Base-by-base conservation (phyloP, 2,329 filamentous ascomycete species). In the Penicillium sp. region DNA sequence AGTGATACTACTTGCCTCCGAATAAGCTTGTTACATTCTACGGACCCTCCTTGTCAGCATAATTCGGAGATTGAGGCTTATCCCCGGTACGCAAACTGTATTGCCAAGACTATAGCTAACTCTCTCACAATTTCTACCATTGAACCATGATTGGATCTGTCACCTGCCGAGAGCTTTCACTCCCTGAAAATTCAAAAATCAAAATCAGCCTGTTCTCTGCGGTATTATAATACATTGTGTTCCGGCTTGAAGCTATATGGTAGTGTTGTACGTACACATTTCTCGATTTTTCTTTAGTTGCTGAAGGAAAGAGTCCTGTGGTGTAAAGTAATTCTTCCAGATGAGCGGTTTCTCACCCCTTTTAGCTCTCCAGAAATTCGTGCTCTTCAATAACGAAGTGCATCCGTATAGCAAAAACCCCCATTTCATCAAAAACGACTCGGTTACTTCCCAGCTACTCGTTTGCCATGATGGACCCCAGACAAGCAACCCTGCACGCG, bases 401-500 rank as follows among this genome's bases (percentile, higher is more conserved):
- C 74, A 79, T 0, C 74, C 78, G 56, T 62, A 65, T 1, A 80
- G 59, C 10, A 77, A 51, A 61, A 72, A 77, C 3, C 67, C 67
- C 76, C 76, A 80, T 25, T 75, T 76, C 35, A 52, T 67, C 35
- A 70, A 64, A 65, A 80, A 79, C 0, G 61, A 70, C 53, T 73
- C 73, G 1, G 72, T 76, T 13, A 78, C 69, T 62, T 80, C 77
- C 78, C 78, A 80, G 22, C 70, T 74, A 7, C 52, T 35, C 3
- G 69, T 60, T 53, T 72, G 71, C 68, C 73, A 76, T 1, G 75
- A 70, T 49, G 73, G 65, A 6, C 75, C 73, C 79, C 79, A 81
- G 3, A 80, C 70, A 2, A 81, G 38, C 26, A 70, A 53, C 1
- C 45, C 66, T 3, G 65, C 65, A 13, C 54, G 53, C 0, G 54